phyloP scores from a whole-genome alignment of 2,329 filamentous ascomycete species.

The Paraconiothyrium sp. region DNA sequence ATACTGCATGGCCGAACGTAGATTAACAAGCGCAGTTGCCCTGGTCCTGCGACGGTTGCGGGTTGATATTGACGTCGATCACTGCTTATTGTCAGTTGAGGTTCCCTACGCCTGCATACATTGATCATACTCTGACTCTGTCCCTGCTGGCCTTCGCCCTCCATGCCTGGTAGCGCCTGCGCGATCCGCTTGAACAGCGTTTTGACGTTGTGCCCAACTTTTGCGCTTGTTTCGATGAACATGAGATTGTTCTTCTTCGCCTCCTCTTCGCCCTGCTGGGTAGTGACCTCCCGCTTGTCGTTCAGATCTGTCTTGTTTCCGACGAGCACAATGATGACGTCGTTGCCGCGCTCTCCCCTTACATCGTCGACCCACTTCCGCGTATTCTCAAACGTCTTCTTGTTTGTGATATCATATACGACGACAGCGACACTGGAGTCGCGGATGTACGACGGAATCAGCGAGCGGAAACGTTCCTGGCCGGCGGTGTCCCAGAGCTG shows the following conservation, averaged over 20 bases:
- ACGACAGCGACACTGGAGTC: conserved; percentile 98
- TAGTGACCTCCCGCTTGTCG: conserved; percentile 97
- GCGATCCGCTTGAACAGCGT: conserved; percentile 97
- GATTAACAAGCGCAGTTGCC: conserved; percentile 49
- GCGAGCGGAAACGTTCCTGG: conserved; percentile 94
- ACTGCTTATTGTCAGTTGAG: conserved; percentile 63
- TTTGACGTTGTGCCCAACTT: conserved; percentile 98
- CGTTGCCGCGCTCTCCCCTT: conserved; percentile 92
- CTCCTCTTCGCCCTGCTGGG: conserved; percentile 95
- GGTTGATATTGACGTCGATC: conserved; percentile 92
- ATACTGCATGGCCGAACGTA: conserved; percentile 1
- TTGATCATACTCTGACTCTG: conserved; percentile 78
- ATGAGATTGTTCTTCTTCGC: conserved; percentile 97
- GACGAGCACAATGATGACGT: conserved; percentile 98
- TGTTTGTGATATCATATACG: conserved; percentile 97
- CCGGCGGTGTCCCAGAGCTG: conserved; percentile 99
- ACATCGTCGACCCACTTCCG: conserved; percentile 99
- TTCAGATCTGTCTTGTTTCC: conserved; percentile 99
- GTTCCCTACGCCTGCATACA: neutral
- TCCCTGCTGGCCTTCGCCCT: conserved; percentile 82
- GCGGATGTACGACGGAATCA: conserved; percentile 98
- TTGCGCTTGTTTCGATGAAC: conserved; percentile 99
- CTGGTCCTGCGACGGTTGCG: conserved; percentile 71
- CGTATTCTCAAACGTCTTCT: conserved; percentile 98
- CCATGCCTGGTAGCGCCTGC: conserved; percentile 96